phyloP scores from a whole-genome alignment of 2,329 filamentous ascomycete species.

The Alternaria gansuensis region DNA sequence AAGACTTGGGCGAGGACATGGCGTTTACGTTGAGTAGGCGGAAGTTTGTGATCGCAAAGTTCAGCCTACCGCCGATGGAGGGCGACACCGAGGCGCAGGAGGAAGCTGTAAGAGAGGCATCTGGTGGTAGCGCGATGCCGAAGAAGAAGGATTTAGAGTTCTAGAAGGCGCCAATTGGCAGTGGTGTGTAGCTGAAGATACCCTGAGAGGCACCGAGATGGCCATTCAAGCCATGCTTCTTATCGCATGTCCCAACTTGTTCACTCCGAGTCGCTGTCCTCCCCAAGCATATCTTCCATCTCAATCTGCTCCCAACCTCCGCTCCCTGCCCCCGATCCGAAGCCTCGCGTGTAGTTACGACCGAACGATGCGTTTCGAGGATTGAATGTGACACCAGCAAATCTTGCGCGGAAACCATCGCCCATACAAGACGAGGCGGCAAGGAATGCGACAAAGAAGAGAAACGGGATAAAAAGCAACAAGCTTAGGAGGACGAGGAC shows the following conservation, averaged over 20 bases:
- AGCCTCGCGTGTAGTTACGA: slow-evolving; percentile 64
- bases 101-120: slow-evolving; percentile 48
- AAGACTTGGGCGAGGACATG: slow-evolving; percentile 78
- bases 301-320: slow-evolving; percentile 70
- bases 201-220: slow-evolving; percentile 13
- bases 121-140: slow-evolving; percentile 62
- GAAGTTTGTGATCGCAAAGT: slow-evolving; percentile 86
- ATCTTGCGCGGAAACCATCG: slow-evolving; percentile 59
- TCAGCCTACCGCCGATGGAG: slow-evolving; percentile 85
- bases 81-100: slow-evolving; percentile 73
- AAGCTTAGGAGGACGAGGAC: slow-evolving; percentile 45
- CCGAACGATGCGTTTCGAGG: slow-evolving; percentile 61
- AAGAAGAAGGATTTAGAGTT: slow-evolving; percentile 73
- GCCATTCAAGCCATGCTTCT: slow-evolving; percentile 8
- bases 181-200: slow-evolving; percentile 13
- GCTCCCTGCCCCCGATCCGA: slow-evolving; percentile 62
- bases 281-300: slow-evolving; percentile 67
- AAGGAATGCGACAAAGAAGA: slow-evolving; percentile 59
- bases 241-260: not conserved
- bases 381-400: slow-evolving; percentile 55
- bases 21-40: slow-evolving; percentile 87
- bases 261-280: slow-evolving; percentile 47
- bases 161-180: slow-evolving; percentile 22
- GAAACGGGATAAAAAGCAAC: slow-evolving; percentile 49
- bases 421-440: slow-evolving; percentile 65